Evolutionary conservation across 345 rosid genomes (phyloP).

Genomic region (Ricinus communis): DNA sequence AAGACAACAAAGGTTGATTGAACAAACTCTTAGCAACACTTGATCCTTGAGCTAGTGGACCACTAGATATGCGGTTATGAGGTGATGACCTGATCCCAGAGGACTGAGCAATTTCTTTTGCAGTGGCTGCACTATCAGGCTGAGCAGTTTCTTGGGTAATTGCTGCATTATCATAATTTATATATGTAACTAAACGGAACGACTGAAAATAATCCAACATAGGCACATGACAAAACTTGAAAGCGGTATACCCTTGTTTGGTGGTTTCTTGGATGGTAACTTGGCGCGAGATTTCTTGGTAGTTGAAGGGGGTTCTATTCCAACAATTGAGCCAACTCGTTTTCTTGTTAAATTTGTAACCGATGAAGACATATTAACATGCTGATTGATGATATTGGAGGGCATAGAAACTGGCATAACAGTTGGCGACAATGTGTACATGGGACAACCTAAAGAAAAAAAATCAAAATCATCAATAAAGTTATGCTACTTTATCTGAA

Average conservation of each 20-base stretch:
- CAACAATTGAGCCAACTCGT: conserved; percentile 39
- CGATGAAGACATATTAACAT: conserved; percentile 29
- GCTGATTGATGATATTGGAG: conserved; percentile 27
- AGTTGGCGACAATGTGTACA: conserved; percentile 39
- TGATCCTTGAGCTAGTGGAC: conserved; percentile 35
- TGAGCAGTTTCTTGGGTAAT: conserved; percentile 22
- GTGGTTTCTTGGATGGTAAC: conserved; percentile 27
- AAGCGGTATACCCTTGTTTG: conserved; percentile 43
- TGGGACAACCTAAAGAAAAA: conserved; percentile 35
- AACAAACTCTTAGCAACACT: conserved; percentile 73
- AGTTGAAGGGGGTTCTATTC: conserved; percentile 33
- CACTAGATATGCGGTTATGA: conserved; percentile 17
- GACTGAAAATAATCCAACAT: background rate
- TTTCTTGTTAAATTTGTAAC: conserved; percentile 41
- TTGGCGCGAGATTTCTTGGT: conserved; percentile 48
- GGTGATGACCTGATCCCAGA: conserved; percentile 26
- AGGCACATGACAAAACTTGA: background rate
- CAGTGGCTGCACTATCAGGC: conserved; percentile 1
- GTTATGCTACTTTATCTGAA: too few relatives aligned
- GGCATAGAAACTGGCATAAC: conserved; percentile 38
- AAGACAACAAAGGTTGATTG: conserved; percentile 36
- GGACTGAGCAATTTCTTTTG: background rate
- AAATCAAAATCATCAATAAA: too few relatives aligned
- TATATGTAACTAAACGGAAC: background rate
- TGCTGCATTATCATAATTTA: conserved; percentile 21